Evolutionary conservation across 177 flowering plant species (phyloP), one percentile per base, ranked within the genome.

Genomic region (Telopea speciosissima): DNA sequence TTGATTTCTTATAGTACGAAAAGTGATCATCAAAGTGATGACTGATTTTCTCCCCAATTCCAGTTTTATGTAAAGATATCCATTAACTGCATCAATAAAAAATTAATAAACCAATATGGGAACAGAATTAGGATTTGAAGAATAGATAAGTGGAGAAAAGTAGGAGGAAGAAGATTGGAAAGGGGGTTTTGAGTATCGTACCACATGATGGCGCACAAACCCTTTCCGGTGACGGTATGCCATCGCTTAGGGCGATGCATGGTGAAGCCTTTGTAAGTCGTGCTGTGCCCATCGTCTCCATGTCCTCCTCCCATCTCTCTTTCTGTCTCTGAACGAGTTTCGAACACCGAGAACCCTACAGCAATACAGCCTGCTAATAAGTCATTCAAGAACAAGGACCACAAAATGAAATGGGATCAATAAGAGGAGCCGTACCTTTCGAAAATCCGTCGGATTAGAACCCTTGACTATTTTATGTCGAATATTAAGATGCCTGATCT

Each of bases 171-270:
- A n/a, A 58, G 61, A 58, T 58, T 5, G 40, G n/a, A 23, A 24
- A 1, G 67, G 17, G 70, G 56, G 11, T 16, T 24, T 14, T 8
- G 26, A 64, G 52, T n/a, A 19, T 26, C 54, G 23, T 75, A 93
- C 97, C 98, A 93, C 98, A 93, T 93, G 68, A 93, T 67, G 62
- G 98, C 98, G 70, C 97, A 90, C 81, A 93, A 42, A 80, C 98
- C 98, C 78, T 93, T 93, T 44, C 96, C 94, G 72, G 93, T 88
- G 83, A 90, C 36, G 0, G 77, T 54, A 72, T 93, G 98, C 97
- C 98, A 93, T 33, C 96, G 85, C 83, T 91, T 91, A 0, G 98
- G 97, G 17, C 80, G 85, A 70, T 89, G 93, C 68, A 93, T 3
- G 0, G 91, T 87, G 28, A 92, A 21, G 36, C 97, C 97, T 73